phyloP scores from a whole-genome alignment of 2,329 filamentous ascomycete genomes.

The Penicillium brevicompactum region DNA sequence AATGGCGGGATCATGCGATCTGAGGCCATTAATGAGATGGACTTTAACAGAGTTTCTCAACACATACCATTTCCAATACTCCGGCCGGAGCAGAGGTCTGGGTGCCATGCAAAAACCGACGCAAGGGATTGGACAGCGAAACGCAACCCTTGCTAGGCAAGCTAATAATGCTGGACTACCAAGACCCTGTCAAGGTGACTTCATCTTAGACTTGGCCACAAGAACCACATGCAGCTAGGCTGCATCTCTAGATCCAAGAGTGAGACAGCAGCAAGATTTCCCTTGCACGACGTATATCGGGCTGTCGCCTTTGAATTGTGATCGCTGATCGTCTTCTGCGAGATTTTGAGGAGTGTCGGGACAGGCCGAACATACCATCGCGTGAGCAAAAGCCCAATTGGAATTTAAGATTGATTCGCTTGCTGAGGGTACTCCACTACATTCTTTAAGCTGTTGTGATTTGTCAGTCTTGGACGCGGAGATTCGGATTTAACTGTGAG shows the following conservation, averaged over 20 bases:
- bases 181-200: constrained; percentile 1
- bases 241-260: background rate
- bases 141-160: constrained; percentile 3
- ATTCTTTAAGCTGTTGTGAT: background rate
- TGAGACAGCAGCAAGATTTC: background rate
- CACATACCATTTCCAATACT: background rate
- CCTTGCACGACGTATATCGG: background rate
- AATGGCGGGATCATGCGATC: background rate
- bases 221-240: background rate
- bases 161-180: constrained; percentile 1
- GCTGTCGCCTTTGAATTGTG: background rate
- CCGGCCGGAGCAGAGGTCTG: background rate
- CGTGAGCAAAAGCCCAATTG: constrained; percentile 1
- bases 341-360: background rate
- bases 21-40: background rate
- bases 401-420: background rate
- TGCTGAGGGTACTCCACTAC: background rate
- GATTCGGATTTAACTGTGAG: background rate
- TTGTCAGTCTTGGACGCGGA: background rate
- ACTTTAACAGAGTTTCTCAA: background rate
- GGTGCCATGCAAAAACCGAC: constrained; percentile 6
- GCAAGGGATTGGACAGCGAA: constrained; percentile 8
- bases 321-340: constrained; percentile 11
- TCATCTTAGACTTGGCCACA: background rate
- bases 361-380: constrained; percentile 10